Evolutionary conservation across 2,329 filamentous ascomycete genomes (phyloP).

Genomic region (Aspergillus sclerotialis): DNA sequence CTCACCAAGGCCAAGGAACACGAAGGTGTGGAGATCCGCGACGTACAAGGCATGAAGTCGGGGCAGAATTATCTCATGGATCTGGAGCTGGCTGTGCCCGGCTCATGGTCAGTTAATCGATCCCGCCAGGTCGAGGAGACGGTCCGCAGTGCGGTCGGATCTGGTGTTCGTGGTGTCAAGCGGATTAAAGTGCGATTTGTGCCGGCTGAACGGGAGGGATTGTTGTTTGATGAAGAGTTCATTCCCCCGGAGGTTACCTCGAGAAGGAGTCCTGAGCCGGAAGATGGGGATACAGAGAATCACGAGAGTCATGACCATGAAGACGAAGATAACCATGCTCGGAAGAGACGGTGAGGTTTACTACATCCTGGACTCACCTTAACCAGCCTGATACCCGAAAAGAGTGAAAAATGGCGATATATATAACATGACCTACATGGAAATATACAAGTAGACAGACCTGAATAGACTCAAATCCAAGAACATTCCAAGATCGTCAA

Average conservation of each 20-base stretch:
- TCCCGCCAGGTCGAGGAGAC: conserved; percentile 63
- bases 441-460: too few relatives aligned
- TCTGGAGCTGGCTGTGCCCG: conserved; percentile 74
- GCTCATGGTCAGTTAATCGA: conserved; percentile 66
- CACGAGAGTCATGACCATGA: conserved; percentile 29
- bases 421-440: too few relatives aligned
- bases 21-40: conserved; percentile 61
- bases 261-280: conserved; percentile 53
- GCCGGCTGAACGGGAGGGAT: conserved; percentile 53
- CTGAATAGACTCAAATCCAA: too few relatives aligned
- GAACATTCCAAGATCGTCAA: too few relatives aligned
- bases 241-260: conserved; percentile 58
- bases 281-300: conserved; percentile 38
- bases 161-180: conserved; percentile 74
- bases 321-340: conserved; percentile 10
- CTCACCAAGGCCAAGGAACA: conserved; percentile 50
- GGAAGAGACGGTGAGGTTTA: conserved; percentile 16
- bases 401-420: too few relatives aligned
- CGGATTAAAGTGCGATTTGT: conserved; percentile 80
- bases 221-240: conserved; percentile 70
- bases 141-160: conserved; percentile 65
- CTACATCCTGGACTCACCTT: too few relatives aligned
- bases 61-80: conserved; percentile 96
- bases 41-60: conserved; percentile 84
- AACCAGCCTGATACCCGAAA: too few relatives aligned